Evolutionary conservation across 2,329 filamentous ascomycete species (phyloP), one percentile per base, ranked within the genome.

Genomic region (Didymella glomerata): DNA sequence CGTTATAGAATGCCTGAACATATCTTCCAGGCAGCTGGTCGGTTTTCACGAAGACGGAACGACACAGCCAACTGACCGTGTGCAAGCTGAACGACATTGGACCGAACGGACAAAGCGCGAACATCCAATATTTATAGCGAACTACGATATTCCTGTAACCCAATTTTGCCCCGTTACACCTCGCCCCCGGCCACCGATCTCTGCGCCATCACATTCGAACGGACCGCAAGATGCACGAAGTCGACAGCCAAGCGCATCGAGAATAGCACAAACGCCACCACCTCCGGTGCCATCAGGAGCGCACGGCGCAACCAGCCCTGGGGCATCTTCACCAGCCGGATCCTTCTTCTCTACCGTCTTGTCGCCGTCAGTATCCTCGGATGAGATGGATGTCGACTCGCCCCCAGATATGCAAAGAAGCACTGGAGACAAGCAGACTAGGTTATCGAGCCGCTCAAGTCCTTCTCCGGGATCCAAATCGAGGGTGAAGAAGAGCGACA

Each of bases 1-100:
- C 44, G 52, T 4, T 55, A 55, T 36, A 36, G 52, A 4, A 36
- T 44, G 22, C 52, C 52, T 2, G 45, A 55, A 16, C 28, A 48
- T 16, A 42, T 55, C 14, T 55, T 55, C 11, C n/a, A 18, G 5
- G 45, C 45, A 25, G 52, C 52, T 4, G 45, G 52, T 55, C 0
- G 44, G 45, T 48, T n/a, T 20, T 51, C 13, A 18, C 18, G 3
- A 8, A 24, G 11, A 18, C 7, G 9, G 2, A 41, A 30, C 7
- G 28, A 25, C 28, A n/a, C n/a, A n/a, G 6, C 11, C 10, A 11
- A 24, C 47, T 48, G 32, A 48, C 4, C 14, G 9, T 44, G 7
- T 20, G 2, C 6, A 20, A 45, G 49, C 49, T 9, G 41, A 52
- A n/a, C 49, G 41, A 7, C 49, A 52, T 42, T 40, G 18, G 6